Percentiles rank a stretch among this genome's conserved stretches.
These are phyloP conservation scores for Eucalyptus erythrocorys DNA, from an alignment of 345 rosid genomes.

Conservation along the genomic window DNA sequence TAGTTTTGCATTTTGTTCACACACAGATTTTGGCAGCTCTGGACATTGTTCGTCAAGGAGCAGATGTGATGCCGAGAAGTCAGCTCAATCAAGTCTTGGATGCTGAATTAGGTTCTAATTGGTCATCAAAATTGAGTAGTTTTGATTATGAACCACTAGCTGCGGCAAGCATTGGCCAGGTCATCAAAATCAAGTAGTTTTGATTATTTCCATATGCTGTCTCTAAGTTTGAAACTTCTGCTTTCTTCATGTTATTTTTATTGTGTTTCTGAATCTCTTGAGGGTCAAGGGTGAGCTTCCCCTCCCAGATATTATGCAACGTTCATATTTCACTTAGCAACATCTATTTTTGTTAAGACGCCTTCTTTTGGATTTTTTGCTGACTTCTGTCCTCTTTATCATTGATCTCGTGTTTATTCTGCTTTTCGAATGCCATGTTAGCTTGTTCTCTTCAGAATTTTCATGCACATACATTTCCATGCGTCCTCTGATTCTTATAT, in stretches of 20 bases:
- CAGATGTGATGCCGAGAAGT: conserved; percentile 96
- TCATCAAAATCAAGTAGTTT: conserved; percentile 1
- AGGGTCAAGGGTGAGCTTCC: neutral
- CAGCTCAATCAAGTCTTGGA: conserved; percentile 87
- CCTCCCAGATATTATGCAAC: neutral
- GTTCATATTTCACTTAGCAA: neutral
- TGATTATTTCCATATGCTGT: neutral
- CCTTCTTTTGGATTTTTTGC: neutral
- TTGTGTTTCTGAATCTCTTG: neutral
- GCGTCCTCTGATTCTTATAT: neutral
- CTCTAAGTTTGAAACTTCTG: neutral
- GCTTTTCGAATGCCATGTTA: neutral
- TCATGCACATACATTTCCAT: neutral
- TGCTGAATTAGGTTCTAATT: conserved; percentile 71
- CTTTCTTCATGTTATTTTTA: neutral
- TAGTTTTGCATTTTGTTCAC: neutral
- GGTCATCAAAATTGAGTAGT: conserved; percentile 73
- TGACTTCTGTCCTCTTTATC: neutral
- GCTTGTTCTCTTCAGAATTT: neutral
- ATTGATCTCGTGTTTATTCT: neutral
- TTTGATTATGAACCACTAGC: conserved; percentile 97
- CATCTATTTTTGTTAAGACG: neutral
- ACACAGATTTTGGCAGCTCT: conserved; percentile 84
- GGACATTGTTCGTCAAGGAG: conserved; percentile 98
- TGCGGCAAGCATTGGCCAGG: conserved; percentile 99